These are phyloP conservation scores for Leccinum holopus DNA, from an alignment of 1,284 basidiomycete species.

Conservation along the genomic window DNA sequence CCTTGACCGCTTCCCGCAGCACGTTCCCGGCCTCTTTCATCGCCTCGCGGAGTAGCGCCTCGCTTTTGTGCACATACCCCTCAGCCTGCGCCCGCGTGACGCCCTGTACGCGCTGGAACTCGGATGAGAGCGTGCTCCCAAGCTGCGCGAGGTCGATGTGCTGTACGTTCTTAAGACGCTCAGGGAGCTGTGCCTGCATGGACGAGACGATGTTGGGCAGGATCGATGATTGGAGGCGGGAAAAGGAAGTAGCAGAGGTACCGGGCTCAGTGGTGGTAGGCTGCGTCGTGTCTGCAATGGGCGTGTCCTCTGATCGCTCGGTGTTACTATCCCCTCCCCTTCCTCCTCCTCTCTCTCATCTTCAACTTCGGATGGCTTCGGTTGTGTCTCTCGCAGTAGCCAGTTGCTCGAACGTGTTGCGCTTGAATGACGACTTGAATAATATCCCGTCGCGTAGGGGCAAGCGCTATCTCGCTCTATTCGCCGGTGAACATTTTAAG, in stretches of 20 bases:
- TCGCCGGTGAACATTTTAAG: constrained; percentile 4
- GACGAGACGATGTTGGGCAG: too few relatives aligned
- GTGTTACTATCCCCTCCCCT: not conserved
- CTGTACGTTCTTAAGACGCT: too few relatives aligned
- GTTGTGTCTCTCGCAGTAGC: constrained; percentile 36
- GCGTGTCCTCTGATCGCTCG: constrained; percentile 25
- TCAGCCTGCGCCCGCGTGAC: too few relatives aligned
- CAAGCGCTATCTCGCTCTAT: constrained; percentile 74
- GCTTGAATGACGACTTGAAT: constrained; percentile 77
- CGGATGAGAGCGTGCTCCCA: too few relatives aligned
- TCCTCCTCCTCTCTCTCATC: constrained; percentile 11
- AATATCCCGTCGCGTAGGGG: constrained; percentile 75
- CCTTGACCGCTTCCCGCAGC: too few relatives aligned
- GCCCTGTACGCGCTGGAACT: too few relatives aligned
- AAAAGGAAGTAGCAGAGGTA: constrained; percentile 8
- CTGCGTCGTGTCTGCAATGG: constrained; percentile 22
- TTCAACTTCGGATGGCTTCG: constrained; percentile 8
- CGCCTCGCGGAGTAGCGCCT: too few relatives aligned
- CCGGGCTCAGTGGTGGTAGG: constrained; percentile 28
- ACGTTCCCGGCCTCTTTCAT: too few relatives aligned
- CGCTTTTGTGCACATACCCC: too few relatives aligned
- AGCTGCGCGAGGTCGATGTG: too few relatives aligned
- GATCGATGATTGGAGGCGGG: too few relatives aligned
- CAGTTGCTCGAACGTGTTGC: constrained; percentile 71
- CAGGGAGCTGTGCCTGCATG: too few relatives aligned